phyloP scores from a whole-genome alignment of 768 basidiomycete species.

The Amanita thiersii region DNA sequence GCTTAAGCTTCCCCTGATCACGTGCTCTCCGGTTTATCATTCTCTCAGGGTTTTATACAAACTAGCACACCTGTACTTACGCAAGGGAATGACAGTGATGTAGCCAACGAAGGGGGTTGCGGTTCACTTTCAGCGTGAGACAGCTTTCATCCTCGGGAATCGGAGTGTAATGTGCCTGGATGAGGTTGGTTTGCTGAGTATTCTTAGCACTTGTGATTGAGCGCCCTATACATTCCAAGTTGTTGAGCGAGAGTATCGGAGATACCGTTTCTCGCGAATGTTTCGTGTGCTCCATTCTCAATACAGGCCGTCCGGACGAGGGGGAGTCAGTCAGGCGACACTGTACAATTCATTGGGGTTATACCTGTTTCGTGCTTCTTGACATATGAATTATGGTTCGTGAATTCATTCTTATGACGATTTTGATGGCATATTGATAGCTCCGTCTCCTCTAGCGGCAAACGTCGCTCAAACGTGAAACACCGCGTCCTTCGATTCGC shows the following conservation, averaged over 20 bases:
- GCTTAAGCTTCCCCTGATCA: no score
- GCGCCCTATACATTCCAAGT: no score
- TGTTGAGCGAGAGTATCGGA: neutral
- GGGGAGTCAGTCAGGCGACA: no score
- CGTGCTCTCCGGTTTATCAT: no score
- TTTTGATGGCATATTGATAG: neutral
- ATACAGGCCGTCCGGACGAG: no score
- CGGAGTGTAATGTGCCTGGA: conserved; percentile 4
- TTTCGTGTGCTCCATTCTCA: no score
- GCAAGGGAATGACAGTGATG: neutral
- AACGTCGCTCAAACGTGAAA: neutral
- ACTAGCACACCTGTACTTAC: no score
- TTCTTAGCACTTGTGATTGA: neutral
- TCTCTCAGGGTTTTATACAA: no score
- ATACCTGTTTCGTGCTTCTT: no score
- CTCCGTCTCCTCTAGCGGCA: neutral
- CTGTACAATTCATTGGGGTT: no score
- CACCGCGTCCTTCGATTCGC: neutral
- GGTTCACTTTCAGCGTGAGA: neutral
- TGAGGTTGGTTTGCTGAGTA: neutral
- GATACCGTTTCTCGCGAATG: no score
- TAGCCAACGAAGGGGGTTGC: neutral
- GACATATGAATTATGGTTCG: conserved; percentile 2
- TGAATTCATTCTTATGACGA: conserved; percentile 7
- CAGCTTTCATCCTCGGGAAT: conserved; percentile 1